A percentile compares a stretch with the other conserved stretches of the same genome.
These are phyloP conservation scores for Polytrichum formosum DNA, from an alignment of 225 moss, liverwort and hornwort genomes.

Conservation along the genomic window DNA sequence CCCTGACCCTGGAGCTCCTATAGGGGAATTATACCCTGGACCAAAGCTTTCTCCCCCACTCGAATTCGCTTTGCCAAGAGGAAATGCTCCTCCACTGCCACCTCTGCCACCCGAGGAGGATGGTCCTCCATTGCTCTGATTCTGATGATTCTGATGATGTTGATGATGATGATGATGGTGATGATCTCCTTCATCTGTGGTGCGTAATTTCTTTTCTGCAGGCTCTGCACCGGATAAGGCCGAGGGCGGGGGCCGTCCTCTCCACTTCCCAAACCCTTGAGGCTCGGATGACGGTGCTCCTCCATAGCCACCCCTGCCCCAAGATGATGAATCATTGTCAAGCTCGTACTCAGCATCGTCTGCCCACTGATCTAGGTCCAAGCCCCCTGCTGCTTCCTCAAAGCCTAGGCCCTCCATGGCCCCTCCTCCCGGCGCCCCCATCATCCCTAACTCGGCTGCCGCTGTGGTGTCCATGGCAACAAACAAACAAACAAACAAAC, in stretches of 20 bases:
- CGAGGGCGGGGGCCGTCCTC: constrained; percentile 16
- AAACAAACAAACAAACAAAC: too few relatives aligned
- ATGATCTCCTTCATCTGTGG: constrained; percentile 39
- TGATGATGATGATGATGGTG: constrained; percentile 5
- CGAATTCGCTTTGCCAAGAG: constrained; percentile 18
- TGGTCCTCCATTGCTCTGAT: constrained; percentile 19
- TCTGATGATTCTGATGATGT: background rate
- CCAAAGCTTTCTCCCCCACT: constrained; percentile 29
- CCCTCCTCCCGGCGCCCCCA: constrained; percentile 26
- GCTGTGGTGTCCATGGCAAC: constrained; percentile 82
- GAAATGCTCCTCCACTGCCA: constrained; percentile 25
- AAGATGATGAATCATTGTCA: constrained; percentile 17
- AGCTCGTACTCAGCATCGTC: constrained; percentile 22
- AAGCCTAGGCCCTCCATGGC: constrained; percentile 27
- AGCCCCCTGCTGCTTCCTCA: constrained; percentile 45
- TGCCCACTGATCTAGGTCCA: constrained; percentile 31
- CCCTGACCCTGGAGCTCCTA: background rate
- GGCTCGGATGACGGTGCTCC: constrained; percentile 4
- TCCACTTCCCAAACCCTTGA: constrained; percentile 15
- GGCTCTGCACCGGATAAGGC: constrained; percentile 28
- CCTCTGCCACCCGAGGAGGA: constrained; percentile 26
- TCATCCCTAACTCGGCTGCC: constrained; percentile 83
- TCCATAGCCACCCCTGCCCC: constrained; percentile 17
- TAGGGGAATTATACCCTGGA: constrained; percentile 33
- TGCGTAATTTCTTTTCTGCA: constrained; percentile 54